Evolutionary conservation across 352 stramenopile genomes (phyloP), one percentile per base, ranked within the genome.

Genomic region (Globisporangium cylindrosporum): DNA sequence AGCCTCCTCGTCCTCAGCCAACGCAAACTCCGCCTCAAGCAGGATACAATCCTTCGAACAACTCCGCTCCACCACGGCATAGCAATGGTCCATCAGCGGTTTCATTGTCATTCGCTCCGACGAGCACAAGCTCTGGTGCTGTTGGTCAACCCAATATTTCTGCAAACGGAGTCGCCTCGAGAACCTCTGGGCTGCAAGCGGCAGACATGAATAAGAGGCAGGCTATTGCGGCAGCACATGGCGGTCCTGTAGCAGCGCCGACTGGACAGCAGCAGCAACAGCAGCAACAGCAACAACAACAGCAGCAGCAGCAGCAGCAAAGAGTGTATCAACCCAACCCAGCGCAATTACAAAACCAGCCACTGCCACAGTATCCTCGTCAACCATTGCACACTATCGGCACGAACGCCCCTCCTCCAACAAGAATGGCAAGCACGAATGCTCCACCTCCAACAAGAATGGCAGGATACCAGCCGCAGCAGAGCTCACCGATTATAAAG

Each of bases 381-480:
- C 70, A 74, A 38, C 64, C 68, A 14, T 68, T 72, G 46, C 66
- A 70, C 59, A 60, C 74, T 29, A 75, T 69, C 14, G 65, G 64
- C 7, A 65, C 25, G 34, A 83, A 90, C 62, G 79, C 74, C 6
- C 81, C 82, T 2, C 83, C 84, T 3, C 80, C 80, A 7, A 80
- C 78, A 12, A 79, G 79, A 5, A 78, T 84, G 15, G 41, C 41
- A 48, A 48, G 20, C 7, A 65, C 24, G 25, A 83, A 90, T 63
- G 79, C 74, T 9, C 81, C 82, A 2, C 83, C 84, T 3, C 80
- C 80, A 7, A 80, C 78, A 15, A 79, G 79, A 49, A 49, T 49
- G 71, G 36, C 29, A 22, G 68, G 54, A 27, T 72, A 71, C 41
- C 64, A 66, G 22, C 20, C 59, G 8, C 67, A 64, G 12, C 67